Percentiles rank a stretch among this genome's conserved stretches.
These are phyloP conservation scores for Blepharisma undulans DNA, from an alignment of 169 alveolate genomes.

Conservation along the genomic window DNA sequence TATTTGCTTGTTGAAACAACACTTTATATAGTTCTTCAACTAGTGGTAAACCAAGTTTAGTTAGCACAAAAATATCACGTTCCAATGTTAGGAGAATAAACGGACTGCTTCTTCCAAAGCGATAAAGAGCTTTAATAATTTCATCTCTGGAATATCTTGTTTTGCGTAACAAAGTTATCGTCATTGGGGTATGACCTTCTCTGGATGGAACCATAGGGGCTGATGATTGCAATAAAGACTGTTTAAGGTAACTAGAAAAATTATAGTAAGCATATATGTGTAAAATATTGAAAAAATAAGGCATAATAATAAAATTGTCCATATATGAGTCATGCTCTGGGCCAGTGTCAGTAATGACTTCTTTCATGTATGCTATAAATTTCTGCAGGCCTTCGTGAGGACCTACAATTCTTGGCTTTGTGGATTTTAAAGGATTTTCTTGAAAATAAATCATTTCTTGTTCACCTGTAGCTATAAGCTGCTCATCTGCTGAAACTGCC, in stretches of 20 bases:
- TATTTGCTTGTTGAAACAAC: not conserved
- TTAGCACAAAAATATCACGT: not conserved
- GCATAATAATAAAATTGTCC: not conserved
- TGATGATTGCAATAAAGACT: not conserved
- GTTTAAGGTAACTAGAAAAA: not conserved
- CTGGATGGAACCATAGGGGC: not conserved
- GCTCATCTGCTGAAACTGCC: not conserved
- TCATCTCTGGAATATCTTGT: not conserved
- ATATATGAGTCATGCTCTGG: not conserved
- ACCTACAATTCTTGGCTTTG: not conserved
- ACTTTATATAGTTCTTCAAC: constrained; percentile 7
- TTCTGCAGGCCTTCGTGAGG: not conserved
- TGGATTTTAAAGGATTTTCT: constrained; percentile 27
- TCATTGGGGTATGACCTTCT: constrained; percentile 4
- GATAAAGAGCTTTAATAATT: not conserved
- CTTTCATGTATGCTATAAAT: not conserved
- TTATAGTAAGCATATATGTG: constrained; percentile 16
- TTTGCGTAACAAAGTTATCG: not conserved
- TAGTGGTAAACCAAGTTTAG: not conserved
- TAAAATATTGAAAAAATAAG: not conserved
- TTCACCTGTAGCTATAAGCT: not conserved
- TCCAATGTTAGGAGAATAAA: not conserved
- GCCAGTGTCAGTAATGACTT: not conserved
- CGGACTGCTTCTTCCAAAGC: not conserved
- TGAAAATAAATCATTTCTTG: not conserved